Conservation (phyloP, 192 early-diverging fungal species). For the Dissophora ornata region DNA sequence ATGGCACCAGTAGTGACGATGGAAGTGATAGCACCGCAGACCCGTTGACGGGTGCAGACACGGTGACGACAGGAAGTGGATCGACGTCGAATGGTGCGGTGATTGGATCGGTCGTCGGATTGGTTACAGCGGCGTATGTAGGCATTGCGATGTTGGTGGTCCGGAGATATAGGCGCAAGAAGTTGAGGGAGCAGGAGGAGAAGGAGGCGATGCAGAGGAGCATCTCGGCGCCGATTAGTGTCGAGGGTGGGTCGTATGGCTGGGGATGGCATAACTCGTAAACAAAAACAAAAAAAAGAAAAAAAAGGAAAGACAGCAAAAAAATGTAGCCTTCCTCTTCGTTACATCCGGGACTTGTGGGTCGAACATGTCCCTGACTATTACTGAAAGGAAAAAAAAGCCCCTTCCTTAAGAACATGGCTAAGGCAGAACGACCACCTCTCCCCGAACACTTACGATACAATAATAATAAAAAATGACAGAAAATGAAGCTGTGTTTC, state of each 20-base stretch:
- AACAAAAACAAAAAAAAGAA: too few relatives aligned
- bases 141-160: conserved; percentile 39
- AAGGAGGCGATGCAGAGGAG: conserved; percentile 4
- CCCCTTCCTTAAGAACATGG: too few relatives aligned
- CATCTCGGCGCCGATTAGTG: conserved; percentile 13
- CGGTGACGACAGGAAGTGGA: background rate
- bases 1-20: background rate
- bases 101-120: conserved; percentile 21
- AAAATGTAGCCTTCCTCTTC: too few relatives aligned
- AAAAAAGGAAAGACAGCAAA: too few relatives aligned
- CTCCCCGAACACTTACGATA: too few relatives aligned
- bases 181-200: conserved; percentile 14
- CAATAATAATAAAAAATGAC: too few relatives aligned
- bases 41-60: conserved; percentile 8
- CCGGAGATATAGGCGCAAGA: background rate
- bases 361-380: too few relatives aligned
- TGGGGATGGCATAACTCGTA: conserved; percentile 33
- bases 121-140: conserved; percentile 29
- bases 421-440: too few relatives aligned
- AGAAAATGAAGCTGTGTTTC: too few relatives aligned
- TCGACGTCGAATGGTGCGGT: conserved; percentile 6
- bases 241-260: conserved; percentile 16
- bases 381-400: too few relatives aligned
- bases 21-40: background rate
- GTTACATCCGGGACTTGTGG: too few relatives aligned